These are phyloP conservation scores for Teunomyces tritomae DNA, from an alignment of 805 yeast genomes.

Conservation along the genomic window DNA sequence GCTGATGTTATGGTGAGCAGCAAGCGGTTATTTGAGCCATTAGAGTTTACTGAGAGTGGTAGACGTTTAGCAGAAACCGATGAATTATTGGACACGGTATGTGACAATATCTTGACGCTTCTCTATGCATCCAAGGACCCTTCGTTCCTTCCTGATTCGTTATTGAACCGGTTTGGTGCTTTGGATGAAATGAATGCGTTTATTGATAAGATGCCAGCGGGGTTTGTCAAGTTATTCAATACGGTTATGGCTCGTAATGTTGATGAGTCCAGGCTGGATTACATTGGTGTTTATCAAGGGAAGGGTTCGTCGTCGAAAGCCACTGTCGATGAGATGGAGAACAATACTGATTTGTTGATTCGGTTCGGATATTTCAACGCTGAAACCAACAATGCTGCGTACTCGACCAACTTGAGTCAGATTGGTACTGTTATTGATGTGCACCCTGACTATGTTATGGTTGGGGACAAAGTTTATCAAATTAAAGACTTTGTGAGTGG, in stretches of 20 bases:
- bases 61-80: background rate
- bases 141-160: constrained; percentile 66
- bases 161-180: constrained; percentile 60
- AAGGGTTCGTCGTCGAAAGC: constrained; percentile 34
- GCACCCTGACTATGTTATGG: constrained; percentile 40
- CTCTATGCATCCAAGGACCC: constrained; percentile 58
- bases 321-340: constrained; percentile 24
- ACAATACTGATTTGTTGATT: constrained; percentile 63
- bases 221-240: constrained; percentile 48
- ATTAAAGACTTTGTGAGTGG: constrained; percentile 21
- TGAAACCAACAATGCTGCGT: constrained; percentile 30
- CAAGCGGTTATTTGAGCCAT: constrained; percentile 14
- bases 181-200: constrained; percentile 47
- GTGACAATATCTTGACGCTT: constrained; percentile 41
- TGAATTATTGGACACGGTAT: constrained; percentile 17
- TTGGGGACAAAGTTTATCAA: constrained; percentile 28
- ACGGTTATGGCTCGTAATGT: constrained; percentile 69
- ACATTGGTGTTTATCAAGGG: constrained; percentile 75
- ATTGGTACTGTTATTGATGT: constrained; percentile 32
- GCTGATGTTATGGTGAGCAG: constrained; percentile 38
- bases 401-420: constrained; percentile 18
- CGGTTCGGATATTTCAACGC: constrained; percentile 61
- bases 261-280: constrained; percentile 65
- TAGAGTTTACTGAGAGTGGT: constrained; percentile 2
- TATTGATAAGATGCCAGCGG: constrained; percentile 7